phyloP scores from a whole-genome alignment of 192 early-diverging fungal genomes.

The Fimicolochytrium jonesii region DNA sequence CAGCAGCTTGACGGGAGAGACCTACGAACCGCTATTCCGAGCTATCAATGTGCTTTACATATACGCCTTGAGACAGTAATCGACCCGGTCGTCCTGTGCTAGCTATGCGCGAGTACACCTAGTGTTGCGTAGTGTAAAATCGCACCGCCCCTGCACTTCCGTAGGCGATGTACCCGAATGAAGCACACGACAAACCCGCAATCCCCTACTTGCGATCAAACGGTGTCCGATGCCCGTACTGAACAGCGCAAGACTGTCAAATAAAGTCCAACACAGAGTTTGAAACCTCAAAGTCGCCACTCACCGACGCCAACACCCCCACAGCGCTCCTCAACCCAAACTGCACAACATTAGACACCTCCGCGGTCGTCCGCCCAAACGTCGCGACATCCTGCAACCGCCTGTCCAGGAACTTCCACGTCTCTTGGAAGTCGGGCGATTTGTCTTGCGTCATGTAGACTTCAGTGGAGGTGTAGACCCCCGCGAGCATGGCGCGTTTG shows the following conservation, averaged over 20 bases:
- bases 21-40: no score
- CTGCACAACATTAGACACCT: constrained; percentile 19
- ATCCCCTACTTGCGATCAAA: constrained; percentile 3
- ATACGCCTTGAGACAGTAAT: no score
- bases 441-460: constrained; percentile 89
- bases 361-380: constrained; percentile 40
- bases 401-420: constrained; percentile 74
- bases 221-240: constrained; percentile 18
- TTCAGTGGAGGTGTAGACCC: constrained; percentile 82
- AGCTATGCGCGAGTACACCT: no score
- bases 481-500: constrained; percentile 73
- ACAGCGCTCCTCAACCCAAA: constrained; percentile 25
- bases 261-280: neutral
- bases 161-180: no score
- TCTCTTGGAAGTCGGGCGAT: constrained; percentile 67
- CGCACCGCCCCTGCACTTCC: no score
- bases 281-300: neutral
- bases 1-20: no score
- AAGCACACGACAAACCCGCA: no score
- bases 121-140: no score
- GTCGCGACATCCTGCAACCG: constrained; percentile 68
- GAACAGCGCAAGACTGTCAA: neutral
- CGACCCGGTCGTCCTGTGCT: no score
- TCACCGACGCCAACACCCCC: constrained; percentile 30
- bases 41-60: no score